Percentiles rank a stretch among this genome's conserved stretches.
Conservation (phyloP, 2,329 filamentous ascomycete species). For the Trichoderma arundinaceum region DNA sequence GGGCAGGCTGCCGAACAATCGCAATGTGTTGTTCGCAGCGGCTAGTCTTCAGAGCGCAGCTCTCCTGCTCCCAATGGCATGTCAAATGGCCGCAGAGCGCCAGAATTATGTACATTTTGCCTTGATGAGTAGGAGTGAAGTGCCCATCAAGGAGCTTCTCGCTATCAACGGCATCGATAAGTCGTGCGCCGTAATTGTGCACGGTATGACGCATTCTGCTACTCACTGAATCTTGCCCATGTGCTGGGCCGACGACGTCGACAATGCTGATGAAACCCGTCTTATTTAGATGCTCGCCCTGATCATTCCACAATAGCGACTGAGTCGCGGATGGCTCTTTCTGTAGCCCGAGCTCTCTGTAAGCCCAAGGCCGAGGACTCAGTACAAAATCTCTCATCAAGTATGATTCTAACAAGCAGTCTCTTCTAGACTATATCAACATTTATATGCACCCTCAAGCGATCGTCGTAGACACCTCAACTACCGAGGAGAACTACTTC, state of each 20-base stretch:
- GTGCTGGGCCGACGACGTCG: background rate
- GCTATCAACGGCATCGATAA: slow-evolving; percentile 79
- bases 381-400: slow-evolving; percentile 16
- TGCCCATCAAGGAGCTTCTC: slow-evolving; percentile 71
- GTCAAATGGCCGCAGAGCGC: slow-evolving; percentile 76
- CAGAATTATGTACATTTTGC: slow-evolving; percentile 81
- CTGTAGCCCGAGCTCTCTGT: slow-evolving; percentile 69
- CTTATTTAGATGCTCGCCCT: slow-evolving; percentile 70
- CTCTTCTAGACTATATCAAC: slow-evolving; percentile 63
- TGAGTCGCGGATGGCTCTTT: slow-evolving; percentile 69
- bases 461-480: slow-evolving; percentile 71
- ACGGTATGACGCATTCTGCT: slow-evolving; percentile 49
- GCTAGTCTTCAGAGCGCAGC: slow-evolving; percentile 75
- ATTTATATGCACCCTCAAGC: slow-evolving; percentile 78
- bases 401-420: background rate
- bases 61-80: slow-evolving; percentile 78
- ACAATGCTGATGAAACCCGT: slow-evolving; percentile 34
- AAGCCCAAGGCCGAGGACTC: slow-evolving; percentile 37
- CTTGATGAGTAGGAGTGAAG: slow-evolving; percentile 73
- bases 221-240: background rate
- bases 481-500: slow-evolving; percentile 72
- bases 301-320: slow-evolving; percentile 74
- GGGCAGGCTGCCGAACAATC: slow-evolving; percentile 60
- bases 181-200: slow-evolving; percentile 68
- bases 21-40: slow-evolving; percentile 79